Evolutionary conservation across 139 green algal genomes (phyloP).

Genomic region (Auxenochlorella pyrenoidosa): DNA sequence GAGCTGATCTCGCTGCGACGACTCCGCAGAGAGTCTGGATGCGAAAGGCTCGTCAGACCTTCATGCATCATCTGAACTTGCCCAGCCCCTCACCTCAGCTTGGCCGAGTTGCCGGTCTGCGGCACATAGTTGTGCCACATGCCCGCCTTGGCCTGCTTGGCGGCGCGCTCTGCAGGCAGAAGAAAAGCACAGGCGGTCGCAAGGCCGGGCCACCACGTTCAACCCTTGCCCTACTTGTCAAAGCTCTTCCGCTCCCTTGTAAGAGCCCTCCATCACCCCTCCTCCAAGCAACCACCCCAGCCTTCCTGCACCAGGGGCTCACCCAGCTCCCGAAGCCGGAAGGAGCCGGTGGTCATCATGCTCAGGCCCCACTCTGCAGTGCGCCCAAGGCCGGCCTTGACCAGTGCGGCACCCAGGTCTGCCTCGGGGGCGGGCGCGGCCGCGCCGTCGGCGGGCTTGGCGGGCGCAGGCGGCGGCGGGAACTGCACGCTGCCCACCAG

Average conservation of each 20-base stretch:
- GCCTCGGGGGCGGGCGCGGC: not conserved
- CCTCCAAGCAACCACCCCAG: not conserved
- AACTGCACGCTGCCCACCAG: conserved; percentile 44
- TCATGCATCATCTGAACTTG: not conserved
- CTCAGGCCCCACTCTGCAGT: conserved; percentile 84
- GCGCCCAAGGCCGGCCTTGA: conserved; percentile 66
- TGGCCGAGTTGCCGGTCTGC: conserved; percentile 64
- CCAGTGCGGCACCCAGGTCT: conserved; percentile 77
- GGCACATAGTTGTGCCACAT: conserved; percentile 91
- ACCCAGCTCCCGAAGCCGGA: conserved; percentile 75
- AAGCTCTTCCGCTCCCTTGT: too few relatives aligned
- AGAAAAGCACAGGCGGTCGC: too few relatives aligned
- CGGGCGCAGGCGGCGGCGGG: conserved; percentile 20
- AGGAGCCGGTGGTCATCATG: conserved; percentile 76
- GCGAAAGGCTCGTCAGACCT: too few relatives aligned
- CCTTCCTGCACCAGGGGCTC: not conserved
- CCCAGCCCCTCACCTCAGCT: conserved; percentile 55
- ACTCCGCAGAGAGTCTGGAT: too few relatives aligned
- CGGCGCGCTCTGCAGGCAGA: conserved; percentile 68
- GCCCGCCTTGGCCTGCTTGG: conserved; percentile 74
- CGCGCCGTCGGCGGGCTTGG: conserved; percentile 11
- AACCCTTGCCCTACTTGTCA: too few relatives aligned
- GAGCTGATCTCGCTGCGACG: too few relatives aligned
- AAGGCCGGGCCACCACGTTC: too few relatives aligned
- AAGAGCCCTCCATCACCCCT: too few relatives aligned